Percentiles rank a stretch among this genome's conserved stretches.
Conservation (phyloP, 495 filamentous ascomycete genomes). For the Aspergillus asperescens region DNA sequence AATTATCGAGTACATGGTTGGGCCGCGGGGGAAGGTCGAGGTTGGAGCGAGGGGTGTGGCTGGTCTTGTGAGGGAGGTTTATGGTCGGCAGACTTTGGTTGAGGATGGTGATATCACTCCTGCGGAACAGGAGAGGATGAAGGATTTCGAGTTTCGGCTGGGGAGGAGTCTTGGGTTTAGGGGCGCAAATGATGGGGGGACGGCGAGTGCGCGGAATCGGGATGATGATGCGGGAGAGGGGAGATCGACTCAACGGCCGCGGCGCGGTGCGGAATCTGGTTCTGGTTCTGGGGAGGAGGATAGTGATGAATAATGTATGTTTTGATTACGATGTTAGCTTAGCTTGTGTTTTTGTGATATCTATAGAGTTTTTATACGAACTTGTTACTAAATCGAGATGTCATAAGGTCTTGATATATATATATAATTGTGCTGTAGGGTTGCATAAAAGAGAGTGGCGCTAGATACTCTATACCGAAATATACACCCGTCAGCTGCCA, state of each 20-base stretch:
- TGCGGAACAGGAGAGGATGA: conserved; percentile 24
- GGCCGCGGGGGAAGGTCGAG: conserved; percentile 80
- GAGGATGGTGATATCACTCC: conserved; percentile 43
- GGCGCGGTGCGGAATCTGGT: conserved; percentile 25
- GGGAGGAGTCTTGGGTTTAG: conserved; percentile 29
- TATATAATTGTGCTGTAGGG: no score
- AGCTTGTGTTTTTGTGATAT: conserved; percentile 1
- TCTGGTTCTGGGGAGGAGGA: no score
- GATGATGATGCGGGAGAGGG: conserved; percentile 16
- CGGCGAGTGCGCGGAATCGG: conserved; percentile 12
- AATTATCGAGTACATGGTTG: conserved; percentile 68
- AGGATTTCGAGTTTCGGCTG: conserved; percentile 30
- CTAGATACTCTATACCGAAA: no score
- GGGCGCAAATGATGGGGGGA: conserved; percentile 11
- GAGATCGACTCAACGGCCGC: conserved; percentile 8
- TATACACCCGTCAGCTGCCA: no score
- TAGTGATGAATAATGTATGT: conserved; percentile 15
- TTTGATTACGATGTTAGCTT: background rate
- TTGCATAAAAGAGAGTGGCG: no score
- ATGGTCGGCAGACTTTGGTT: conserved; percentile 34
- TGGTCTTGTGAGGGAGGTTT: conserved; percentile 61
- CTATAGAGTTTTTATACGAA: no score
- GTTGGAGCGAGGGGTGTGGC: conserved; percentile 68
- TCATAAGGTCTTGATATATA: no score
- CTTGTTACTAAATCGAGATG: no score